Evolutionary conservation across 1,284 basidiomycete species (phyloP).

Genomic region (Golubevia pallescens): DNA sequence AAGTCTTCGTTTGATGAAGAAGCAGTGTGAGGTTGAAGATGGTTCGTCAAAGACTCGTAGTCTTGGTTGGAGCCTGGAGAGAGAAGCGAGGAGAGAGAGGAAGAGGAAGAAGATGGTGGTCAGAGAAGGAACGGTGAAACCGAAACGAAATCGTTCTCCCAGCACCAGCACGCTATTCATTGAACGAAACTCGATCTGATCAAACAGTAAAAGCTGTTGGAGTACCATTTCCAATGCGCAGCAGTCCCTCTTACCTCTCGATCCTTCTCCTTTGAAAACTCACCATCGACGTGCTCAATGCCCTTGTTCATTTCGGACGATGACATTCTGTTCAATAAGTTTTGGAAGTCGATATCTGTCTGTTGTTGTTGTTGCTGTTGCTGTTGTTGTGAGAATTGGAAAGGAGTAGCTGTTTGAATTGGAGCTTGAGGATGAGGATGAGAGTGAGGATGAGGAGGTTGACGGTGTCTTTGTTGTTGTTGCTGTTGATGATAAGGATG

Average conservation of each 20-base stretch:
- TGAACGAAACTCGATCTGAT: too few species aligned
- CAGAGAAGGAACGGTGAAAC: neutral
- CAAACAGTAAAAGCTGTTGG: too few species aligned
- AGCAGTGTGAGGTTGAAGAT: conserved; percentile 3
- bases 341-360: neutral
- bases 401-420: conserved; percentile 1
- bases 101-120: neutral
- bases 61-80: neutral
- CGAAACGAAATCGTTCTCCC: too few species aligned
- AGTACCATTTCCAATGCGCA: too few species aligned
- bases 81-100: neutral
- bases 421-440: conserved; percentile 3
- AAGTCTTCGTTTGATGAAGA: neutral
- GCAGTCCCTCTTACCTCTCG: neutral
- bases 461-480: neutral
- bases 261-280: conserved; percentile 8
- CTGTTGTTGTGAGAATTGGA: conserved; percentile 3
- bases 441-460: neutral
- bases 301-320: conserved; percentile 9
- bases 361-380: conserved; percentile 4
- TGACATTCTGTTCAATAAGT: neutral
- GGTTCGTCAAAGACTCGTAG: conserved; percentile 3
- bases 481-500: conserved; percentile 2
- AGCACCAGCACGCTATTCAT: too few species aligned
- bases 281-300: conserved; percentile 5